Base-by-base conservation (phyloP, 2,329 filamentous ascomycete species). In the Proliferodiscus dingleyae region DNA sequence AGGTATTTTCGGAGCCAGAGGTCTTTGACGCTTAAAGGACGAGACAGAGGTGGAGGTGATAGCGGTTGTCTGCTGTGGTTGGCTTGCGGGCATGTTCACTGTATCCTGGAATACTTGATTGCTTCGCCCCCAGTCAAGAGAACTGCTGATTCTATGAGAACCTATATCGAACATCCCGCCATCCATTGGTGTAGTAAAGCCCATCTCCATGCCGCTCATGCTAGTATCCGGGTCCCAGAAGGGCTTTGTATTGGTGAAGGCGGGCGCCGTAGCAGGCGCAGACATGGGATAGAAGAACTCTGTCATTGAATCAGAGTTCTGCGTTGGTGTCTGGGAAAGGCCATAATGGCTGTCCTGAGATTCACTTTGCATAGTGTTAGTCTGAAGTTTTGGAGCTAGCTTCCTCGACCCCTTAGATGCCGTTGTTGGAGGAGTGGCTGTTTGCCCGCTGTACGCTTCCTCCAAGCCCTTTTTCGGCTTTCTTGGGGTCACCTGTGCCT, bases 241-340 rank as follows among this genome's bases (percentile, higher is more conserved):
- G 29, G 62, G 54, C 39, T 68, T 67, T 9, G 67, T 61, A 42
- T 69, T 66, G 6, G 61, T 60, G 52, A 71, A 75, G 2, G 68
- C 63, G 1, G 74, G 68, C 3, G 69, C 69, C 2, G 70, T 69
- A 24, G 71, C 71, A 16, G 78, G 73, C 2, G 75, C 77, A n/a
- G 79, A 77, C 63, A 83, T 68, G 22, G 79, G 75, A 57, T 79
- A 81, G 59, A 81, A 82, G 63, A 83, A 69, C 54, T 82, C 78
- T 44, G 68, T 68, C 59, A 71, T 63, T 49, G 78, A 75, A 57
- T 77, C 75, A 48, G 69, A 65, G 55, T 74, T 72, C 5, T 54
- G 54, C 3, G 51, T 56, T 30, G 60, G 53, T 11, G 55, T 57
- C 38, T 55, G 55, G 2, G 48, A 55, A 15, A 45, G 45, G 47